Evolutionary conservation across 768 basidiomycete genomes (phyloP), one percentile per base, ranked within the genome.

Genomic region (Russula virescens): DNA sequence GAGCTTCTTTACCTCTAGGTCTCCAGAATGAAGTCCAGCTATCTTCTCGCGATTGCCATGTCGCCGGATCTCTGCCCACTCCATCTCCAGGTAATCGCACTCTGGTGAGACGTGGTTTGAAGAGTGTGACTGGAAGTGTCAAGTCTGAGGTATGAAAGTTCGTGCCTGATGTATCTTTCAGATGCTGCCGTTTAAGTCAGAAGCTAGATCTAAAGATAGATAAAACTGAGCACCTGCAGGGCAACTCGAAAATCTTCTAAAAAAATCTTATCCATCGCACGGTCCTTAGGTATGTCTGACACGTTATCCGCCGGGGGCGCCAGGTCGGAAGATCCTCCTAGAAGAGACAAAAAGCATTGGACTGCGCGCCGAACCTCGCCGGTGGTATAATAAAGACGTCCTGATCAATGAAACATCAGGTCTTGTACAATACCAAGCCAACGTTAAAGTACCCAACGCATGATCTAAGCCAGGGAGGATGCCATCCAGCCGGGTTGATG

Each of bases 171-270:
- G 83, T 87, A 2, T 82, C 78, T 58, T 80, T 83, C 65, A 89
- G 79, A 75, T 96, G 93, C 93, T 95, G 58, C 3, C 40, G 38
- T 54, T 46, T 19, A 55, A 56, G 48, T 60, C 53, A 60, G 59
- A 55, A 28, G 40, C 9, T 19, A 25, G 19, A 40, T 58, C 8
- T 58, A 34, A 1, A 14, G 14, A 42, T 57, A n/a, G 21, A 28
- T 26, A 26, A 11, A 35, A 34, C 14, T 42, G 67, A 80, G 61
- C 71, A 95, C 94, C 70, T 85, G 81, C 68, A 89, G 89, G 6
- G 97, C 92, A 16, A 94, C 83, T 25, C 83, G 81, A 69, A 98
- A 91, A 75, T 99, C 96, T 61, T 96, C 91, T 40, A 98, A 71
- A 62, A 83, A 88, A 7, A 91, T 77, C 62, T 85, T 87, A 60